A percentile compares a stretch with the other conserved stretches of the same genome.
Conservation (phyloP, 148 eudicot species). For the Hydrangea macrophylla region DNA sequence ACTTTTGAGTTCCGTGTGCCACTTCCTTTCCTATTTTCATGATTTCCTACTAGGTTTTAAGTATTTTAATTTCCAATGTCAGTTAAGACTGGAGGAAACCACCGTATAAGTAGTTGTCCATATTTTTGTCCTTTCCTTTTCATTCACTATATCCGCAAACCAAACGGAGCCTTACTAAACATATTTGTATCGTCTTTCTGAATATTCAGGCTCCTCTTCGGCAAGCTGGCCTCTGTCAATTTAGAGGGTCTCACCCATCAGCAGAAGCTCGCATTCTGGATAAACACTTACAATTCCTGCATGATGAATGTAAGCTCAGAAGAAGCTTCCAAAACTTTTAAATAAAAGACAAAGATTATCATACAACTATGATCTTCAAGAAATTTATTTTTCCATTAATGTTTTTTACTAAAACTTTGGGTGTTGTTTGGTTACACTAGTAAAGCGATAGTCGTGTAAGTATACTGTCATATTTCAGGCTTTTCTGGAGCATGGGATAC, state of each 20-base stretch:
- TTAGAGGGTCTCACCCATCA: slow-evolving; percentile 83
- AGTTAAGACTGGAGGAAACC: too few relatives aligned
- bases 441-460: background rate
- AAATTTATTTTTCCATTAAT: too few relatives aligned
- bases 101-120: too few relatives aligned
- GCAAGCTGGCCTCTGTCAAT: slow-evolving; percentile 63
- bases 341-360: background rate
- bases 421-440: background rate
- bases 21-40: too few relatives aligned
- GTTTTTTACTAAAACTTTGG: too few relatives aligned
- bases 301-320: slow-evolving; percentile 80
- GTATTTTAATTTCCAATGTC: too few relatives aligned
- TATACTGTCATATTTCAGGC: slow-evolving; percentile 48
- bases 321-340: background rate
- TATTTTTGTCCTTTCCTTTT: background rate
- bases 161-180: background rate
- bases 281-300: slow-evolving; percentile 86
- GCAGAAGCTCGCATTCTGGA: slow-evolving; percentile 98
- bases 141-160: background rate
- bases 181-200: slow-evolving; percentile 6
- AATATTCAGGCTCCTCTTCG: slow-evolving; percentile 61
- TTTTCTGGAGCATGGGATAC: slow-evolving; percentile 82
- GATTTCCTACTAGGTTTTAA: too few relatives aligned
- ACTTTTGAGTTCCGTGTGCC: too few relatives aligned
- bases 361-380: too few relatives aligned